Evolutionary conservation across 1,284 basidiomycete species (phyloP).

Genomic region (Pseudozyma pruni): DNA sequence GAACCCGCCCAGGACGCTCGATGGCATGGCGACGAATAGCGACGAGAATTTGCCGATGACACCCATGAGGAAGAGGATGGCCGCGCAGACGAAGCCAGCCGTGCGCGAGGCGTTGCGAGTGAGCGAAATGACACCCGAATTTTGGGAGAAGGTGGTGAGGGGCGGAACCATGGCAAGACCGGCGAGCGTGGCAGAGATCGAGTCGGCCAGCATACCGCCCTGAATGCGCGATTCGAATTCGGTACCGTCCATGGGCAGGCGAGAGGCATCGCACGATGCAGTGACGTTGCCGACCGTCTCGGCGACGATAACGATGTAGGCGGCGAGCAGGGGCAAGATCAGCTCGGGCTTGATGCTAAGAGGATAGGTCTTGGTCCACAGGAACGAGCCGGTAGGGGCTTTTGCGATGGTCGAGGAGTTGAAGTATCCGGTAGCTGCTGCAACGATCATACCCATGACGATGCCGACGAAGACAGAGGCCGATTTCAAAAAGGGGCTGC

Average conservation of each 20-base stretch:
- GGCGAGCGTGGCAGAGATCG: constrained; percentile 34
- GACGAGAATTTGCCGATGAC: constrained; percentile 36
- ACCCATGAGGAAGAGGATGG: constrained; percentile 41
- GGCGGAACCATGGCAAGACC: constrained; percentile 33
- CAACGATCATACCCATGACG: constrained; percentile 47
- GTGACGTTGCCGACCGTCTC: constrained; percentile 45
- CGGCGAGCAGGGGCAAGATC: constrained; percentile 32
- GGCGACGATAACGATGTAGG: constrained; percentile 27
- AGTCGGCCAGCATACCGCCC: constrained; percentile 43
- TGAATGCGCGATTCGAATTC: constrained; percentile 41
- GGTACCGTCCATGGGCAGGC: constrained; percentile 30
- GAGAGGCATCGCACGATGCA: constrained; percentile 36
- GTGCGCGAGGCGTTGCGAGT: constrained; percentile 33
- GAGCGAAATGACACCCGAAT: constrained; percentile 40
- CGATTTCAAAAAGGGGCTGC: constrained; percentile 44
- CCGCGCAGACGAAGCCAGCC: constrained; percentile 34
- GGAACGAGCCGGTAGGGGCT: constrained; percentile 28
- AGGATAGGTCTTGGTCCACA: constrained; percentile 38
- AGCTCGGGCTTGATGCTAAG: constrained; percentile 26
- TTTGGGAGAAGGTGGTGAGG: constrained; percentile 39
- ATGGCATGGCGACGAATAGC: constrained; percentile 39
- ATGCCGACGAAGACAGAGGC: constrained; percentile 45
- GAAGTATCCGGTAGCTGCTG: constrained; percentile 46
- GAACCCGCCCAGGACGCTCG: constrained; percentile 34
- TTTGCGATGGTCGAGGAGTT: constrained; percentile 18